Base-by-base conservation (phyloP, 306 rosid species). In the Trifolium repens region DNA sequence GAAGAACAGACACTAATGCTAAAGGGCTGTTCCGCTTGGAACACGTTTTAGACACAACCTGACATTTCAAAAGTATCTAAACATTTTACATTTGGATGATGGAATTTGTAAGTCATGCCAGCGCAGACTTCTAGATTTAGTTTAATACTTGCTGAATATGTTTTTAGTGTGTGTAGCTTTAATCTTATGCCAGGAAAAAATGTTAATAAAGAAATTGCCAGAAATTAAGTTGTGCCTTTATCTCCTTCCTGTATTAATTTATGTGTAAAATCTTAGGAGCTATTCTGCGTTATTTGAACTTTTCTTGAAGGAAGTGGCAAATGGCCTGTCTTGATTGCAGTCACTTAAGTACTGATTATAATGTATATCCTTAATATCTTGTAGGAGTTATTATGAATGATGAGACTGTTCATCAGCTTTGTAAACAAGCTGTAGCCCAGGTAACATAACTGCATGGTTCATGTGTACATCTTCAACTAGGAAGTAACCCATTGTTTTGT, bases 391-490 rank as follows among this genome's bases (percentile, higher is more conserved):
- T 94, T 76, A 72, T 92, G 97, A 94, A 94, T 50, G 97, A 94
- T 57, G 99, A 94, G 88, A 94, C 99, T 2, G 93, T 90, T 65
- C 91, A 92, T 84, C 99, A 94, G 69, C 84, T 94, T 77, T 89
- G 96, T 79, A 94, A 90, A 77, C 99, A 94, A 81, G 98, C 99
- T 70, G 92, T 92, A 75, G 73, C 97, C 83, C 99, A 94, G 98
- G 99, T 94, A 90, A 91, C 75, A 35, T 77, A 67, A 76, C 69
- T 39, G 22, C 69, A 22, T 42, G 42, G 62, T 47, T 35, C 75
- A 55, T 54, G 76, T 70, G 12, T 10, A 7, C 46, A 53, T 79
- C 72, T 72, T 53, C 40, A n/a, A 14, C 52, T 73, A 68, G 22
- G 67, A 26, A 35, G 30, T 34, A 68, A 52, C 50, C 54, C 50